Evolutionary conservation across 2,329 filamentous ascomycete species (phyloP).

Genomic region (Calcarisporium arbuscula): DNA sequence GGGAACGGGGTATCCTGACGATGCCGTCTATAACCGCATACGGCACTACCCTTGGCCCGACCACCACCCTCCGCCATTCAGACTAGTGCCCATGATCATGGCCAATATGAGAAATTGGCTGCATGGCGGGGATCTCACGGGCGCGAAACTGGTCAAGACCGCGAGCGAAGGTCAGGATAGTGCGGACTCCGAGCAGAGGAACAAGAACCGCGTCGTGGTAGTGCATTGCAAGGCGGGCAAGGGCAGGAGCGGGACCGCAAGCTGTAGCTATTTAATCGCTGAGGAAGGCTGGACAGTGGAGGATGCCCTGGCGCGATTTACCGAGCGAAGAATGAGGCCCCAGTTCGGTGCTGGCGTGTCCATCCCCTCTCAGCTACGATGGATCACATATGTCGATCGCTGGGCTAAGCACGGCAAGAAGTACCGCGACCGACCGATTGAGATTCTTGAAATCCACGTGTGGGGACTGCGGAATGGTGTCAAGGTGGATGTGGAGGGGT

Average conservation of each 20-base stretch:
- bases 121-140: conserved; percentile 38
- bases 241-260: conserved; percentile 81
- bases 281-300: conserved; percentile 62
- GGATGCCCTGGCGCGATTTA: conserved; percentile 54
- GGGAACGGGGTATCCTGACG: conserved; percentile 90
- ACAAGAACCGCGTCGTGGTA: conserved; percentile 62
- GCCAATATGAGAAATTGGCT: conserved; percentile 91
- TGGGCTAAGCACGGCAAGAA: conserved; percentile 71
- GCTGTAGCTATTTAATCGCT: conserved; percentile 83
- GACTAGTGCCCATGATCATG: conserved; percentile 80
- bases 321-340: conserved; percentile 79
- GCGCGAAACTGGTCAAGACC: not conserved
- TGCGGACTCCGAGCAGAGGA: conserved; percentile 25
- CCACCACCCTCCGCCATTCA: conserved; percentile 92
- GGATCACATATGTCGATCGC: conserved; percentile 80
- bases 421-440: conserved; percentile 76
- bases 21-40: conserved; percentile 77
- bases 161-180: conserved; percentile 9
- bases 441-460: conserved; percentile 82
- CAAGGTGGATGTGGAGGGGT: conserved; percentile 80
- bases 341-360: conserved; percentile 85
- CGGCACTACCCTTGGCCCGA: conserved; percentile 95
- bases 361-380: conserved; percentile 87
- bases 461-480: conserved; percentile 87
- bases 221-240: conserved; percentile 98